Evolutionary conservation across 495 filamentous ascomycete species (phyloP).

Genomic region (Penicillium coprophilum): DNA sequence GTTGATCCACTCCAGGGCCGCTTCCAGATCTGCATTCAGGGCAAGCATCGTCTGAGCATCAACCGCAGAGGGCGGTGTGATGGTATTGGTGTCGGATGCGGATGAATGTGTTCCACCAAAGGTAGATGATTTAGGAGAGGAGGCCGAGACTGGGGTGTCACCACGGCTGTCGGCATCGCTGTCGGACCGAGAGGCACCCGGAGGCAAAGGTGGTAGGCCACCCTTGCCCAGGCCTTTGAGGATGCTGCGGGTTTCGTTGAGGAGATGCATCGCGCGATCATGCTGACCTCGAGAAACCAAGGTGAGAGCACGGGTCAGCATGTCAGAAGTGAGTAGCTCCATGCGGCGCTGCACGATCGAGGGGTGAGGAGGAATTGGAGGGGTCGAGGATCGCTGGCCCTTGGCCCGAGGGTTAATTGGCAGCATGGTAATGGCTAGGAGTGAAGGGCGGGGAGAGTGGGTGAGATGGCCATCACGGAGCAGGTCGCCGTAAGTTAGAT

Average conservation of each 20-base stretch:
- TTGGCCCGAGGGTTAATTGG: conserved; percentile 65
- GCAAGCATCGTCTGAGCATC: conserved; percentile 77
- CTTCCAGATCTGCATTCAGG: conserved; percentile 86
- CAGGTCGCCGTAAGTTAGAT: conserved; percentile 91
- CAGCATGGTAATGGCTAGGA: conserved; percentile 99
- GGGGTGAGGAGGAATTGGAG: conserved; percentile 93
- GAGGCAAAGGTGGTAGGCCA: conserved; percentile 87
- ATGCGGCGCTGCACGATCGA: conserved; percentile 95
- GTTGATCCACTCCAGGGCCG: conserved; percentile 97
- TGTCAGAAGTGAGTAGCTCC: conserved; percentile 97
- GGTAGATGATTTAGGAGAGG: conserved; percentile 43
- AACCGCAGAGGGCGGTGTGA: conserved; percentile 69
- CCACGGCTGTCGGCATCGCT: conserved; percentile 42
- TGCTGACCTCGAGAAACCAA: conserved; percentile 89
- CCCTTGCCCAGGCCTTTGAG: conserved; percentile 95
- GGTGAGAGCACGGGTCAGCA: conserved; percentile 90
- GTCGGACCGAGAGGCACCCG: conserved; percentile 36
- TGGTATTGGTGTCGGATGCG: conserved; percentile 52
- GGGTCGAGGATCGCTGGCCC: conserved; percentile 61
- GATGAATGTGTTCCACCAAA: conserved; percentile 47
- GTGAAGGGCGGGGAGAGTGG: conserved; percentile 82
- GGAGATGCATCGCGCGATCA: conserved; percentile 86
- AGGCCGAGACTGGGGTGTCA: conserved; percentile 38
- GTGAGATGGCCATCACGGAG: conserved; percentile 86
- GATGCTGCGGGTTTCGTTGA: conserved; percentile 92